These are phyloP conservation scores for Laburnicola sp. DNA, from an alignment of 2,329 filamentous ascomycete species.

Conservation along the genomic window DNA sequence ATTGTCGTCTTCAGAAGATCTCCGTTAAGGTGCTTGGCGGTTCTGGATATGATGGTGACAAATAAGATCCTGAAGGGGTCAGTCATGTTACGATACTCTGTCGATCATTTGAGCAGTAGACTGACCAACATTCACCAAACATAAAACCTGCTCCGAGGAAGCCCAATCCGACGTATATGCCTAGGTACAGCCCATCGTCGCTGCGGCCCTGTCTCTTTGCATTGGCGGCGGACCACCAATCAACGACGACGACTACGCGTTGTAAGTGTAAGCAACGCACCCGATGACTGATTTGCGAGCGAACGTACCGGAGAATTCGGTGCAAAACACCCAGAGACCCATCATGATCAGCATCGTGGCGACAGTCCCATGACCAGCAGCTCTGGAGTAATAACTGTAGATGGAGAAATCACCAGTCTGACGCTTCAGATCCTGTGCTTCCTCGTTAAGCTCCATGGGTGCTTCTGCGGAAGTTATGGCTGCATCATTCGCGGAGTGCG, in stretches of 20 bases:
- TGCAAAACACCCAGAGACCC: slow-evolving; percentile 13
- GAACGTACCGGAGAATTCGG: slow-evolving; percentile 12
- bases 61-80: slow-evolving; percentile 8
- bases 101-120: background rate
- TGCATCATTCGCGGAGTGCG: slow-evolving; percentile 1
- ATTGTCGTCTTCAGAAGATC: slow-evolving; percentile 13
- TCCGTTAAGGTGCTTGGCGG: slow-evolving; percentile 9
- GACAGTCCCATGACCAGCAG: slow-evolving; percentile 12
- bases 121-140: slow-evolving; percentile 9
- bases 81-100: background rate
- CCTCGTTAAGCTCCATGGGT: slow-evolving; percentile 11
- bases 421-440: slow-evolving; percentile 4
- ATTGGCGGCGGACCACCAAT: slow-evolving; percentile 12
- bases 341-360: slow-evolving; percentile 7
- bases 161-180: slow-evolving; percentile 7
- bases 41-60: slow-evolving; percentile 14
- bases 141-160: slow-evolving; percentile 10
- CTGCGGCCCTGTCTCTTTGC: slow-evolving; percentile 6
- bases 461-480: slow-evolving; percentile 7
- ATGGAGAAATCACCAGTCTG: slow-evolving; percentile 8
- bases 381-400: slow-evolving; percentile 9
- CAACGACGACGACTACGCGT: slow-evolving; percentile 9
- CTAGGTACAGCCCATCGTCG: slow-evolving; percentile 7
- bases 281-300: background rate
- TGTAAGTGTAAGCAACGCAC: slow-evolving; percentile 7